Evolutionary conservation across 495 filamentous ascomycete species (phyloP).

Genomic region (Lasiosphaeria ovina): DNA sequence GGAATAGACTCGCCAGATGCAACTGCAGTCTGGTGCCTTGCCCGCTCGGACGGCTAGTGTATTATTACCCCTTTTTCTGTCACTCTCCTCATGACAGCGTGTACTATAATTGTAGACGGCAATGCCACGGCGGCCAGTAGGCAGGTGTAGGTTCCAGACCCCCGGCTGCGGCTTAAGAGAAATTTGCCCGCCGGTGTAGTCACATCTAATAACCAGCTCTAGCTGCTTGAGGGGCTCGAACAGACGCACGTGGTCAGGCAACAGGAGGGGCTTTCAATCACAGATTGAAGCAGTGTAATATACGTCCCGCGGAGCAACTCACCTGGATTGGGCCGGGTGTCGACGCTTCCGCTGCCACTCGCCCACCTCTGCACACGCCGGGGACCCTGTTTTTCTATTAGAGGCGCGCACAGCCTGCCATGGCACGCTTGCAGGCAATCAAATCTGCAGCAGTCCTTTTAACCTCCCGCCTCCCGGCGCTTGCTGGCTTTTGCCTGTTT

Average conservation of each 20-base stretch:
- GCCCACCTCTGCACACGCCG: neutral
- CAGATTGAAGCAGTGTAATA: neutral
- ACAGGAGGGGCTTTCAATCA: no score
- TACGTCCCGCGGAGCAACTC: neutral
- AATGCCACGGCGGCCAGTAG: no score
- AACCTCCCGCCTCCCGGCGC: neutral
- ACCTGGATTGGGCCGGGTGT: neutral
- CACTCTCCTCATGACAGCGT: no score
- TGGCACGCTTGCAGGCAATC: no score
- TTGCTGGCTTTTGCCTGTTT: neutral
- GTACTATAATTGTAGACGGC: no score
- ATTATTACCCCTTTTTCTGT: neutral
- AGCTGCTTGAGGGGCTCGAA: no score
- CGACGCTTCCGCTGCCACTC: neutral
- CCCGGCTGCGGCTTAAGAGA: no score
- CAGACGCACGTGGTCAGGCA: no score
- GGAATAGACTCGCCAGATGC: neutral
- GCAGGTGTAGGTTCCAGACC: no score
- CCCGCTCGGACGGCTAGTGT: neutral
- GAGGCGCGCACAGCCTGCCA: no score
- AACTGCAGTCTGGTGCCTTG: neutral
- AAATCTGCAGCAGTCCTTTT: neutral
- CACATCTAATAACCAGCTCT: no score
- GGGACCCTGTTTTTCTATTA: neutral
- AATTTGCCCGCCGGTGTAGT: no score